phyloP scores from a whole-genome alignment of 2,329 filamentous ascomycete species.

The Aspergillus persii region DNA sequence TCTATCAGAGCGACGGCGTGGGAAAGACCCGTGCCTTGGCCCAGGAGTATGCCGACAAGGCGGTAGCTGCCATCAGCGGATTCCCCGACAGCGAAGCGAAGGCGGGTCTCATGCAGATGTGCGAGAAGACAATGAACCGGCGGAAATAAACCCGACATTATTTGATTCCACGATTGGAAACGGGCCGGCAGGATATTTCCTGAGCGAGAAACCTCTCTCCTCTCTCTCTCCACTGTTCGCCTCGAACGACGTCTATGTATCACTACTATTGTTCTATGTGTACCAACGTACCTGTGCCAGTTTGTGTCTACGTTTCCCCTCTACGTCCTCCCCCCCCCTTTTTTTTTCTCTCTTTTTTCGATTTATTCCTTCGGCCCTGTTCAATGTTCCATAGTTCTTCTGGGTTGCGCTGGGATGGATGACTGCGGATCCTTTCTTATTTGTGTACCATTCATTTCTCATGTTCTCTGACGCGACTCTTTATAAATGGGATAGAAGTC shows the following conservation, averaged over 20 bases:
- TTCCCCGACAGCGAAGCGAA: conserved; percentile 97
- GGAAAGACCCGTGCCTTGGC: conserved; percentile 89
- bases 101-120: conserved; percentile 88
- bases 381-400: not conserved
- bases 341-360: not conserved
- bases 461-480: too few relatives aligned
- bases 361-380: not conserved
- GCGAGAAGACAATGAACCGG: conserved; percentile 82
- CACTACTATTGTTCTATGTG: not conserved
- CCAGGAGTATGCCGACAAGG: conserved; percentile 85
- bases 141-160: conserved; percentile 60
- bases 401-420: not conserved
- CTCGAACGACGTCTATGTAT: conserved; percentile 1
- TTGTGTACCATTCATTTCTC: not conserved
- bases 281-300: not conserved
- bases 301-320: not conserved
- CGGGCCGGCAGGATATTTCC: not conserved
- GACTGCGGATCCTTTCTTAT: not conserved
- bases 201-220: not conserved
- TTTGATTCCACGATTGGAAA: not conserved
- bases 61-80: conserved; percentile 74
- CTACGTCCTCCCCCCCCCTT: too few relatives aligned
- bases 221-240: not conserved
- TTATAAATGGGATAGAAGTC: not conserved
- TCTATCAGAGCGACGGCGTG: conserved; percentile 78